These are phyloP conservation scores for Eruca vesicaria DNA, from an alignment of 441 rosid species.

Conservation along the genomic window DNA sequence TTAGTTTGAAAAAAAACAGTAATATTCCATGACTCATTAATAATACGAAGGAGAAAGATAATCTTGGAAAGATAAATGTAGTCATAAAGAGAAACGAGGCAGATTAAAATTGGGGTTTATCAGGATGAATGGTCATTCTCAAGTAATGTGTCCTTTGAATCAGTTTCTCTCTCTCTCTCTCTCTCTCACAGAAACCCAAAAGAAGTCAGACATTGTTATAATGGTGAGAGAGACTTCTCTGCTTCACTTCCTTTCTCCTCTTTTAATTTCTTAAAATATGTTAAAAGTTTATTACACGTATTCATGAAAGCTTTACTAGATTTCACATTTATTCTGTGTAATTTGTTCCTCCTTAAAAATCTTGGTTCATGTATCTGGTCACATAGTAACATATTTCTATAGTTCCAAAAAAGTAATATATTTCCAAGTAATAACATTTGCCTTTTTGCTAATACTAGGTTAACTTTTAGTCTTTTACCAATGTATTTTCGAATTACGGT, in stretches of 20 bases:
- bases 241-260: slow-evolving; percentile 39
- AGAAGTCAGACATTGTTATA: slow-evolving; percentile 79
- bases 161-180: slow-evolving; percentile 62
- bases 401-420: neutral
- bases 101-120: slow-evolving; percentile 53
- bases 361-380: slow-evolving; percentile 5
- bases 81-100: slow-evolving; percentile 23
- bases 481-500: neutral
- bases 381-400: neutral
- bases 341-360: slow-evolving; percentile 18
- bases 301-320: slow-evolving; percentile 25
- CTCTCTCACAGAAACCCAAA: slow-evolving; percentile 49
- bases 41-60: neutral
- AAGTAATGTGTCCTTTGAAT: slow-evolving; percentile 75
- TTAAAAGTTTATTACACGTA: slow-evolving; percentile 7
- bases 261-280: slow-evolving; percentile 20
- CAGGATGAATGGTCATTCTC: slow-evolving; percentile 86
- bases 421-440: neutral
- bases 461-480: slow-evolving; percentile 1
- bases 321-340: slow-evolving; percentile 17
- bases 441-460: neutral
- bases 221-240: slow-evolving; percentile 82
- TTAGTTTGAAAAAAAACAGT: slow-evolving; percentile 9
- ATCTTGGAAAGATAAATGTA: slow-evolving; percentile 9
- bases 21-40: neutral